Conservation (phyloP, 192 early-diverging fungal genomes). For the Lunasporangiospora selenospora region DNA sequence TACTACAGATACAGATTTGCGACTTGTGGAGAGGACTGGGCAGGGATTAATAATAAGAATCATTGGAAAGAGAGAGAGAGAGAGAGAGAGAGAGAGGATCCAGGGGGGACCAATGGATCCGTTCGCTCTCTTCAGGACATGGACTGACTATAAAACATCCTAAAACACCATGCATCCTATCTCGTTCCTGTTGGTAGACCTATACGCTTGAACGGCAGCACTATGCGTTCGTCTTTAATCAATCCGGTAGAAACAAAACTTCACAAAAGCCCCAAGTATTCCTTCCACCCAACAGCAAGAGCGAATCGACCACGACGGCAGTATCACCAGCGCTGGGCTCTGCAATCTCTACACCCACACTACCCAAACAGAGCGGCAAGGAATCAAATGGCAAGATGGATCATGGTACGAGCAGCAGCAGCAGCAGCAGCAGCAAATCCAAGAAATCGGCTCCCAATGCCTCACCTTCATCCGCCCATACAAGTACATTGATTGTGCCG, state of each 20-base stretch:
- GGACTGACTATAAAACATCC: no score
- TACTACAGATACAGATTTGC: no score
- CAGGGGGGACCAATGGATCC: no score
- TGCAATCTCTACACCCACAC: constrained; percentile 7
- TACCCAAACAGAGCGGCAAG: constrained; percentile 8
- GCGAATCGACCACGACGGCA: constrained; percentile 13
- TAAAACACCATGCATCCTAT: no score
- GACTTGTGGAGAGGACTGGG: no score
- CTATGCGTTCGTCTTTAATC: constrained; percentile 30
- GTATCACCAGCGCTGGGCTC: constrained; percentile 6
- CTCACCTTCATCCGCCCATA: no score
- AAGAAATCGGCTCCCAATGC: no score
- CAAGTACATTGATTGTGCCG: no score
- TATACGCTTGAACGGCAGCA: constrained; percentile 40
- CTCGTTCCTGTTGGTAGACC: constrained; percentile 21
- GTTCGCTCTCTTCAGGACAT: no score
- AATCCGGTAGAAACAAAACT: constrained; percentile 21
- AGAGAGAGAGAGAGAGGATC: no score
- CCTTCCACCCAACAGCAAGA: constrained; percentile 28
- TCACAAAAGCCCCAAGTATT: constrained; percentile 23
- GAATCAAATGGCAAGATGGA: constrained; percentile 1
- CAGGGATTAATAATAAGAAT: no score
- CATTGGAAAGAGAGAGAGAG: no score
- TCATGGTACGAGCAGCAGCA: background rate
- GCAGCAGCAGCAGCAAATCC: background rate